These are phyloP conservation scores for Lophiostoma macrostomum DNA, from an alignment of 495 filamentous ascomycete genomes.

Conservation along the genomic window DNA sequence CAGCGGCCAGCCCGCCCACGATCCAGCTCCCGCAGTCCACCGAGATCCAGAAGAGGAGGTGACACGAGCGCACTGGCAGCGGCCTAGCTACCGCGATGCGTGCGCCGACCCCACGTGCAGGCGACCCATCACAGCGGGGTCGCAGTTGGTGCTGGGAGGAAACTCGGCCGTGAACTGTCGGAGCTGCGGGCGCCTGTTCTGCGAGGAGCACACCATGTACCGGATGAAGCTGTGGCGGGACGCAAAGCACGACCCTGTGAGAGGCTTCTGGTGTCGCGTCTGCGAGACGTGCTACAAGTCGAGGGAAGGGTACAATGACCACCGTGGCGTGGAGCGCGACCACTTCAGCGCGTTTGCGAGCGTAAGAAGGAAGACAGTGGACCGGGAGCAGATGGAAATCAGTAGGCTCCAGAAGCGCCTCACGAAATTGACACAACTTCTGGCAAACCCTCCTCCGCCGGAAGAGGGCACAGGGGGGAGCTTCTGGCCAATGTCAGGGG, in stretches of 20 bases:
- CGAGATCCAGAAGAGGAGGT: slow-evolving; percentile 90
- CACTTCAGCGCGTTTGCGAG: slow-evolving; percentile 66
- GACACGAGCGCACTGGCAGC: slow-evolving; percentile 84
- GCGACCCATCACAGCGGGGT: slow-evolving; percentile 15
- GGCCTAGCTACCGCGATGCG: slow-evolving; percentile 62
- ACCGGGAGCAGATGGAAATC: slow-evolving; percentile 79
- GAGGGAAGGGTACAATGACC: slow-evolving; percentile 91
- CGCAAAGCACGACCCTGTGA: slow-evolving; percentile 85
- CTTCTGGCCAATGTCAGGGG: slow-evolving; percentile 56
- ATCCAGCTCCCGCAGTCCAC: slow-evolving; percentile 27
- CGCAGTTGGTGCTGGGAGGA: slow-evolving; percentile 62
- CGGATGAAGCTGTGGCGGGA: slow-evolving; percentile 95
- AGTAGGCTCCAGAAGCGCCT: slow-evolving; percentile 86
- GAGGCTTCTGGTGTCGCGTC: slow-evolving; percentile 90
- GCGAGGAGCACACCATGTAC: slow-evolving; percentile 98
- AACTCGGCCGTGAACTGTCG: slow-evolving; percentile 86
- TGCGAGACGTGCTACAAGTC: slow-evolving; percentile 99
- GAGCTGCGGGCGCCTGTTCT: slow-evolving; percentile 88
- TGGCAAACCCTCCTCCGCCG: slow-evolving; percentile 64
- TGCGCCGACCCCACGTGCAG: slow-evolving; percentile 88
- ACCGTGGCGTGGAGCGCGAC: slow-evolving; percentile 64
- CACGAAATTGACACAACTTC: slow-evolving; percentile 81
- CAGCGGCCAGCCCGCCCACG: slow-evolving; percentile 34
- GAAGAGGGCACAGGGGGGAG: slow-evolving; percentile 53
- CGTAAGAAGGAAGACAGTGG: slow-evolving; percentile 71